Conservation (phyloP, 2,329 filamentous ascomycete genomes). For the Colletotrichum siamense region DNA sequence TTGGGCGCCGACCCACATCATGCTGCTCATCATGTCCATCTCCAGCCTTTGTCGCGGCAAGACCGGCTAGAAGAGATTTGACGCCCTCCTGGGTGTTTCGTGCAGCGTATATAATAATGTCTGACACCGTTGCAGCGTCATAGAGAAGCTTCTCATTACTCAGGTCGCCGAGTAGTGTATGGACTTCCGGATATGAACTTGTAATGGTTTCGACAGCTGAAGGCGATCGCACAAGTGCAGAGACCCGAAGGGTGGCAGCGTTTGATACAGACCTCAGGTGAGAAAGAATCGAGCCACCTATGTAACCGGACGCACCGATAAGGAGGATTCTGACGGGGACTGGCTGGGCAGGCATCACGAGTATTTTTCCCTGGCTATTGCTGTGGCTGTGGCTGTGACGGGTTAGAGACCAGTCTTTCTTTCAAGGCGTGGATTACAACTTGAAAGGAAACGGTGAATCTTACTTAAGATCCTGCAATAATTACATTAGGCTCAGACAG, state of each 20-base stretch:
- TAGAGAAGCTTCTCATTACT: not conserved
- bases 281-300: not conserved
- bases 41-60: not conserved
- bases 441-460: not conserved
- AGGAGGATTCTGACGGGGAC: not conserved
- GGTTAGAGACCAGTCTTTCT: too few relatives aligned
- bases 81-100: not conserved
- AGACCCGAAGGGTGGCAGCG: not conserved
- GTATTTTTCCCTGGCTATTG: not conserved
- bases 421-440: too few relatives aligned
- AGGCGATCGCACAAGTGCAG: not conserved
- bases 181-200: not conserved
- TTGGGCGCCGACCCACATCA: not conserved
- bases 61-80: not conserved
- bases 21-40: not conserved
- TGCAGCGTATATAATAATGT: not conserved
- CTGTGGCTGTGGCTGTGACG: too few relatives aligned
- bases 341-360: not conserved
- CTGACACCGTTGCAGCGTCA: not conserved
- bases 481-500: not conserved
- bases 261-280: not conserved
- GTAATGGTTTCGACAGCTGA: not conserved
- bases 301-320: not conserved
- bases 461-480: not conserved
- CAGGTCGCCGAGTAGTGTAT: not conserved